phyloP scores from a whole-genome alignment of 2,329 filamentous ascomycete species.

The Stenocarpella maydis region DNA sequence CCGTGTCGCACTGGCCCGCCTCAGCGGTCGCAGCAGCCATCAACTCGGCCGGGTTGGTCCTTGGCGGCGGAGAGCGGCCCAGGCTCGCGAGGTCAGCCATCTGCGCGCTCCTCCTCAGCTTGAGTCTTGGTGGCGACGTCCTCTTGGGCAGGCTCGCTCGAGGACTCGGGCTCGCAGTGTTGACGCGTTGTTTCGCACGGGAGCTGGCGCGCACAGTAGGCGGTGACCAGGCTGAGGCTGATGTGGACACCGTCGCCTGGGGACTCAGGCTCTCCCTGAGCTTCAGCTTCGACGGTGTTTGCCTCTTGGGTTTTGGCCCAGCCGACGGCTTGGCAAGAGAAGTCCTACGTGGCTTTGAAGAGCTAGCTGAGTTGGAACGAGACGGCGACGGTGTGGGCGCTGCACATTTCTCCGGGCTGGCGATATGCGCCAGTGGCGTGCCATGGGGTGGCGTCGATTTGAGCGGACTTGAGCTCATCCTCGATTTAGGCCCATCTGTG shows the following conservation, averaged over 20 bases:
- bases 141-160: slow-evolving; percentile 8
- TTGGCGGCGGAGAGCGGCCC: background rate
- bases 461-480: background rate
- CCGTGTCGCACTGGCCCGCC: too few relatives aligned
- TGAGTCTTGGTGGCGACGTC: slow-evolving; percentile 28
- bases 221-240: background rate
- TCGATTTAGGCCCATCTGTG: background rate
- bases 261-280: slow-evolving; percentile 12
- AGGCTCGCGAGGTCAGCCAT: background rate
- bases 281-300: slow-evolving; percentile 8
- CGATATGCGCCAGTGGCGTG: background rate
- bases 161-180: slow-evolving; percentile 1
- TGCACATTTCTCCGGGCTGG: background rate
- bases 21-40: background rate
- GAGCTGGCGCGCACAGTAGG: background rate
- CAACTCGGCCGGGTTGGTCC: background rate
- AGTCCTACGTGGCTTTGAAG: background rate
- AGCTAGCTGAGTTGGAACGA: slow-evolving; percentile 5
- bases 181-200: background rate
- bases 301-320: slow-evolving; percentile 5
- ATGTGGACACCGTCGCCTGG: background rate
- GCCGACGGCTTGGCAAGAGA: background rate
- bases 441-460: background rate
- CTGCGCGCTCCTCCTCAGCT: slow-evolving; percentile 26
- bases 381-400: slow-evolving; percentile 10